Conservation (phyloP, 2,329 filamentous ascomycete species). For the Alternaria alternata region DNA sequence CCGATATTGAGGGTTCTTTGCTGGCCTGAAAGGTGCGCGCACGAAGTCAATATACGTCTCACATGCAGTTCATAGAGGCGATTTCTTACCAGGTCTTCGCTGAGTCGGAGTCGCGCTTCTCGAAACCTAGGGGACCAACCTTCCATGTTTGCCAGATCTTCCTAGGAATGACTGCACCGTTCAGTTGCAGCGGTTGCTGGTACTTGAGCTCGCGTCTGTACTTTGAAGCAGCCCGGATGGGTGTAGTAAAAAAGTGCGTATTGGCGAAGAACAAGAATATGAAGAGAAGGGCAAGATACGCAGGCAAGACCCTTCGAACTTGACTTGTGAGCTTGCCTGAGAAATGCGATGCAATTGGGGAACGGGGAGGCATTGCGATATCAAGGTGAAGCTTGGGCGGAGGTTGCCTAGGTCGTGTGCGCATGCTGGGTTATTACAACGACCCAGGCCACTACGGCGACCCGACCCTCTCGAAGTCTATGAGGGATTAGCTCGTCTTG, state of each 20-base stretch:
- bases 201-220: slow-evolving; percentile 48
- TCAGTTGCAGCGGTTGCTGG: slow-evolving; percentile 40
- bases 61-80: background rate
- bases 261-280: slow-evolving; percentile 46
- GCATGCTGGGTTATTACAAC: slow-evolving; percentile 47
- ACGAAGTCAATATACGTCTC: background rate
- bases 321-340: slow-evolving; percentile 44
- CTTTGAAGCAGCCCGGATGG: slow-evolving; percentile 43
- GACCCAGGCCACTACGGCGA: slow-evolving; percentile 24
- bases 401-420: slow-evolving; percentile 40
- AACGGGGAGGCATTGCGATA: slow-evolving; percentile 44
- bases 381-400: slow-evolving; percentile 46
- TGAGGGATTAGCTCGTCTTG: slow-evolving; percentile 24
- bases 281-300: slow-evolving; percentile 42
- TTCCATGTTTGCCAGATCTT: slow-evolving; percentile 86
- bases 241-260: slow-evolving; percentile 43
- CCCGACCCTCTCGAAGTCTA: slow-evolving; percentile 17
- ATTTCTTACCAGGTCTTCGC: slow-evolving; percentile 59
- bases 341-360: slow-evolving; percentile 46
- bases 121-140: slow-evolving; percentile 71
- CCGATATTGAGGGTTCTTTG: slow-evolving; percentile 70
- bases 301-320: slow-evolving; percentile 45
- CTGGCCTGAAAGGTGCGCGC: slow-evolving; percentile 52
- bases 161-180: slow-evolving; percentile 59
- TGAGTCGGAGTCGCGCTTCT: slow-evolving; percentile 66